A percentile compares a stretch with the other conserved stretches of the same genome.
phyloP scores from a whole-genome alignment of 192 early-diverging fungal genomes.

The Polychytrium aggregatum region DNA sequence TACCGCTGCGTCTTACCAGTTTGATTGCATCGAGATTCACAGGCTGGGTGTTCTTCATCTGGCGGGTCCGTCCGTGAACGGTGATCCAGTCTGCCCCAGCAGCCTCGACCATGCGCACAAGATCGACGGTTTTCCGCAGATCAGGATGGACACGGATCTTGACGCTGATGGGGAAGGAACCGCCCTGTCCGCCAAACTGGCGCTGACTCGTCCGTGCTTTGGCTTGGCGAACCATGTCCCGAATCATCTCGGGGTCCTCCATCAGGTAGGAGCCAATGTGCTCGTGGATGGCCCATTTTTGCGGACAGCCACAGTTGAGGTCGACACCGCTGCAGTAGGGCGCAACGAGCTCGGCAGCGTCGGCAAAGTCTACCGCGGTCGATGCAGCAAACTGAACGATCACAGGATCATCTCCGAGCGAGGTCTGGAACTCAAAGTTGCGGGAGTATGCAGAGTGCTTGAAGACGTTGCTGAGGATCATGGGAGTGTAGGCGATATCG shows the following conservation, averaged over 20 bases:
- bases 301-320: constrained; percentile 90
- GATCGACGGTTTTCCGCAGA: constrained; percentile 66
- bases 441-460: constrained; percentile 70
- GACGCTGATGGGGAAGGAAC: constrained; percentile 62
- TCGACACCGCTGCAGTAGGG: constrained; percentile 48
- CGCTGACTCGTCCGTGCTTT: constrained; percentile 35
- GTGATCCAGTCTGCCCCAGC: constrained; percentile 82
- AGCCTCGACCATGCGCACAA: constrained; percentile 69
- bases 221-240: constrained; percentile 76
- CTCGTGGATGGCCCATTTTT: constrained; percentile 89
- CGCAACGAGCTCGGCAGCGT: constrained; percentile 72
- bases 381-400: constrained; percentile 92
- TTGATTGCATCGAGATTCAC: constrained; percentile 72
- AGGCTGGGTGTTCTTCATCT: constrained; percentile 69
- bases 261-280: constrained; percentile 77
- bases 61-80: constrained; percentile 79
- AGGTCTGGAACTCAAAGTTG: constrained; percentile 72
- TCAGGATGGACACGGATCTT: constrained; percentile 77
- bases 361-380: constrained; percentile 64
- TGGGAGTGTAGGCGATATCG: constrained; percentile 87
- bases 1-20: too few species aligned
- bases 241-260: constrained; percentile 78
- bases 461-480: constrained; percentile 93
- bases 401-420: constrained; percentile 67
- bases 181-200: too few species aligned